These are phyloP conservation scores for Hemileccinum impolitum DNA, from an alignment of 768 basidiomycete species.

Conservation along the genomic window DNA sequence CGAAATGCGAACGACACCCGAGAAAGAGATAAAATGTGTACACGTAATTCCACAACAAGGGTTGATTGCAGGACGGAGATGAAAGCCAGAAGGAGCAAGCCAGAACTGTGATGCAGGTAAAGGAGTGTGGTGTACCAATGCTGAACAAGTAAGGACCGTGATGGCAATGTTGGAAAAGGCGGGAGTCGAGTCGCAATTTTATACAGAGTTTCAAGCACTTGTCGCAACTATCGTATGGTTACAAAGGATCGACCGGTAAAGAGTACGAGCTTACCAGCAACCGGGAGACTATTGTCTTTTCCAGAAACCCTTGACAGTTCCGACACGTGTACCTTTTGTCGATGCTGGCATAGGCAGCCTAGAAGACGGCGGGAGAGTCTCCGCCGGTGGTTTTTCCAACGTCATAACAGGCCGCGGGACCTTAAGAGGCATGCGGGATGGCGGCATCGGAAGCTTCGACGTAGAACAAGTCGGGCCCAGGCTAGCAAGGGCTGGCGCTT, in stretches of 20 bases:
- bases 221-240: neutral
- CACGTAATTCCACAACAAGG: conserved; percentile 34
- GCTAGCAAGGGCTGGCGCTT: neutral
- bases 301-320: conserved; percentile 33
- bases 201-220: conserved; percentile 4
- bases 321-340: conserved; percentile 17
- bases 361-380: conserved; percentile 4
- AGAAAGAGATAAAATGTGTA: conserved; percentile 22
- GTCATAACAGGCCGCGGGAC: conserved; percentile 1
- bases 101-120: conserved; percentile 1
- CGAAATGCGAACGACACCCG: conserved; percentile 13
- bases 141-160: conserved; percentile 17
- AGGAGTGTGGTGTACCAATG: conserved; percentile 10
- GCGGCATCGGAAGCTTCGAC: conserved; percentile 23
- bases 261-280: conserved; percentile 8
- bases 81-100: conserved; percentile 12
- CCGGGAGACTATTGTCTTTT: conserved; percentile 17
- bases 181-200: conserved; percentile 2
- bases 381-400: conserved; percentile 7
- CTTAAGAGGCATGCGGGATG: conserved; percentile 13
- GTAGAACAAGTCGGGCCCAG: neutral
- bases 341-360: conserved; percentile 27
- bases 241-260: neutral
- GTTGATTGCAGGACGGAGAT: conserved; percentile 17
- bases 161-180: neutral